Percentiles rank a stretch among this genome's conserved stretches.
Evolutionary conservation across 192 early-diverging fungal genomes (phyloP).

Genomic region (Endogone sp.): DNA sequence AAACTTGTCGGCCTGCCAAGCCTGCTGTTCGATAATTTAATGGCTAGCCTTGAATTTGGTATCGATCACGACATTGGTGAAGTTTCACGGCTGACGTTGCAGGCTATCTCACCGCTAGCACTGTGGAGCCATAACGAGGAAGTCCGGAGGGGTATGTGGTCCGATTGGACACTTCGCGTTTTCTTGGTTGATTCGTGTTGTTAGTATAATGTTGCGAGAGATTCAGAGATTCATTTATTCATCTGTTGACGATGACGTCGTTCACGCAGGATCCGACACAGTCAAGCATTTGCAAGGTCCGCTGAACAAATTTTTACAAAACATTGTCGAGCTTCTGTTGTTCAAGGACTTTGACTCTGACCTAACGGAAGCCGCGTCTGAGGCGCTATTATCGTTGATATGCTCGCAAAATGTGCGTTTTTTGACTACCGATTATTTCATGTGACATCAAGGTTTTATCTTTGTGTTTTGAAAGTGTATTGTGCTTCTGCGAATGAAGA

Average conservation of each 20-base stretch:
- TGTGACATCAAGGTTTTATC: too few relatives aligned
- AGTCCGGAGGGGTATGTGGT: conserved; percentile 14
- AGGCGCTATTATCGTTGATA: conserved; percentile 54
- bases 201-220: conserved; percentile 9
- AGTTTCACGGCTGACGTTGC: conserved; percentile 52
- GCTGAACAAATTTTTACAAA: conserved; percentile 49
- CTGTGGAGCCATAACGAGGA: conserved; percentile 50
- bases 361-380: conserved; percentile 55
- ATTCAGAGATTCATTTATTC: conserved; percentile 5
- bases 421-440: too few relatives aligned
- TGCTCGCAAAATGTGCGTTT: conserved; percentile 12
- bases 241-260: background rate
- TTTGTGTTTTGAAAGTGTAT: too few relatives aligned
- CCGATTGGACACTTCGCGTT: conserved; percentile 13
- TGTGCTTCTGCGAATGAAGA: background rate
- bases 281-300: conserved; percentile 28
- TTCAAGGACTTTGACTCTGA: conserved; percentile 62
- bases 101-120: conserved; percentile 60
- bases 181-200: conserved; percentile 3
- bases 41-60: conserved; percentile 60
- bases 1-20: conserved; percentile 45
- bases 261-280: background rate
- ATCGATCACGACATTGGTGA: conserved; percentile 55
- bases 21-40: conserved; percentile 46
- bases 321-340: conserved; percentile 50